These are phyloP conservation scores for Trichoderma endophyticum DNA, from an alignment of 2,329 filamentous ascomycete species.

Conservation along the genomic window DNA sequence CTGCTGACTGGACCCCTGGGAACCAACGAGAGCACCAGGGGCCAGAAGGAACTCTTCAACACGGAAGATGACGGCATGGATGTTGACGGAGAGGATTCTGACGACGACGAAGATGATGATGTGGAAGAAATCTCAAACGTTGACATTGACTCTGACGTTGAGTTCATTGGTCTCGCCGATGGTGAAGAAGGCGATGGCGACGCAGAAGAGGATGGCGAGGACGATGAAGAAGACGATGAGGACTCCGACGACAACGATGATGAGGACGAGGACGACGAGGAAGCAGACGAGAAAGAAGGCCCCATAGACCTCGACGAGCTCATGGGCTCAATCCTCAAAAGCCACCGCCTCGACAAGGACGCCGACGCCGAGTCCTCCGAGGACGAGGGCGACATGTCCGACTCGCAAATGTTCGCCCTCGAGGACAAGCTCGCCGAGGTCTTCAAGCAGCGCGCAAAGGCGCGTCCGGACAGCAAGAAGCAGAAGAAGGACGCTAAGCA, in stretches of 20 bases:
- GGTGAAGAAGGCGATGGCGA: constrained; percentile 42
- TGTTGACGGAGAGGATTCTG: constrained; percentile 43
- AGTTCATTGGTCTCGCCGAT: constrained; percentile 45
- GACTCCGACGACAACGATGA: constrained; percentile 44
- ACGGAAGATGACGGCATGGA: constrained; percentile 60
- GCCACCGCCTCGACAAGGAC: constrained; percentile 61
- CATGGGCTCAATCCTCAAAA: constrained; percentile 74
- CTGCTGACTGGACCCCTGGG: constrained; percentile 65
- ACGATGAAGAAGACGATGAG: constrained; percentile 42
- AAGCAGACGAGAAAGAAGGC: constrained; percentile 43
- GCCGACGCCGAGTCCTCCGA: constrained; percentile 54
- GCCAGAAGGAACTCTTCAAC: constrained; percentile 82
- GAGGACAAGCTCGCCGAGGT: constrained; percentile 81
- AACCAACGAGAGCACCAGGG: constrained; percentile 75
- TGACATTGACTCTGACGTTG: constrained; percentile 45
- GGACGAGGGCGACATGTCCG: constrained; percentile 80
- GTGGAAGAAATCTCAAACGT: constrained; percentile 43
- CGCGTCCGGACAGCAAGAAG: constrained; percentile 66
- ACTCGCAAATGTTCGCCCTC: constrained; percentile 90
- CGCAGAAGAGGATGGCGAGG: constrained; percentile 45
- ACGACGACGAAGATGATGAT: constrained; percentile 44
- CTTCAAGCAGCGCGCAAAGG: constrained; percentile 72
- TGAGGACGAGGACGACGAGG: constrained; percentile 39
- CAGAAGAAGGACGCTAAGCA: constrained; percentile 85
- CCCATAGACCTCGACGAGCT: constrained; percentile 63